These are phyloP conservation scores for Alternaria novae-zelandiae DNA, from an alignment of 2,329 filamentous ascomycete genomes.

Conservation along the genomic window DNA sequence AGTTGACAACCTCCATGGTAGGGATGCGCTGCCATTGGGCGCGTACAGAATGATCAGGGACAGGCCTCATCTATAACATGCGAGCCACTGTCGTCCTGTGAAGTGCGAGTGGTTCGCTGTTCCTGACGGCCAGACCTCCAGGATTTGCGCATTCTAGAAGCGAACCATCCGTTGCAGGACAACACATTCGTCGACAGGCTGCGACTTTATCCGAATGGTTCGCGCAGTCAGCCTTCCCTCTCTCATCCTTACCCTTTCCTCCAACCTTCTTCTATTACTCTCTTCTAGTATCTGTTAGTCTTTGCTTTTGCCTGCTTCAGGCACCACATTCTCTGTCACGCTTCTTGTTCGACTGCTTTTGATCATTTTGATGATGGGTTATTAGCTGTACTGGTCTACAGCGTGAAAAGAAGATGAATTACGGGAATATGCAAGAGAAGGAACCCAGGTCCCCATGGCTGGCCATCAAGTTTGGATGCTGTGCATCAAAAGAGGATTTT, in stretches of 20 bases:
- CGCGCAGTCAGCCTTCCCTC: slow-evolving; percentile 3
- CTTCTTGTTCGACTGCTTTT: slow-evolving; percentile 5
- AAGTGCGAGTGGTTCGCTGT: slow-evolving; percentile 25
- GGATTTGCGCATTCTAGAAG: slow-evolving; percentile 21
- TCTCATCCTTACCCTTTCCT: slow-evolving; percentile 1
- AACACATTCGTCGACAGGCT: slow-evolving; percentile 16
- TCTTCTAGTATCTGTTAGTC: slow-evolving; percentile 7
- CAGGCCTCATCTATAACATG: slow-evolving; percentile 27
- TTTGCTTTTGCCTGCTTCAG: slow-evolving; percentile 15
- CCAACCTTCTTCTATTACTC: slow-evolving; percentile 8
- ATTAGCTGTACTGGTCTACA: slow-evolving; percentile 39
- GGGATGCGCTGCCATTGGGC: slow-evolving; percentile 28
- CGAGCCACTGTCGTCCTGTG: slow-evolving; percentile 25
- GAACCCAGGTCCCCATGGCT: slow-evolving; percentile 37
- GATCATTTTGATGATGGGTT: slow-evolving; percentile 20
- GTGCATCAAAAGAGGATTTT: slow-evolving; percentile 42
- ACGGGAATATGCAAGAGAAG: slow-evolving; percentile 21
- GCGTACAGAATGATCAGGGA: slow-evolving; percentile 6
- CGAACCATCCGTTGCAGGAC: slow-evolving; percentile 15
- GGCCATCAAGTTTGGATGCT: slow-evolving; percentile 48
- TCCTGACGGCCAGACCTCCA: slow-evolving; percentile 28
- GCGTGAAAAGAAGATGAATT: slow-evolving; percentile 25
- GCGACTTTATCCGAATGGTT: slow-evolving; percentile 6
- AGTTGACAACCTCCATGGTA: slow-evolving; percentile 22
- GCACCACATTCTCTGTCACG: slow-evolving; percentile 9